These are phyloP conservation scores for Aphanoascus verrucosus DNA, from an alignment of 2,329 filamentous ascomycete species.

Conservation along the genomic window DNA sequence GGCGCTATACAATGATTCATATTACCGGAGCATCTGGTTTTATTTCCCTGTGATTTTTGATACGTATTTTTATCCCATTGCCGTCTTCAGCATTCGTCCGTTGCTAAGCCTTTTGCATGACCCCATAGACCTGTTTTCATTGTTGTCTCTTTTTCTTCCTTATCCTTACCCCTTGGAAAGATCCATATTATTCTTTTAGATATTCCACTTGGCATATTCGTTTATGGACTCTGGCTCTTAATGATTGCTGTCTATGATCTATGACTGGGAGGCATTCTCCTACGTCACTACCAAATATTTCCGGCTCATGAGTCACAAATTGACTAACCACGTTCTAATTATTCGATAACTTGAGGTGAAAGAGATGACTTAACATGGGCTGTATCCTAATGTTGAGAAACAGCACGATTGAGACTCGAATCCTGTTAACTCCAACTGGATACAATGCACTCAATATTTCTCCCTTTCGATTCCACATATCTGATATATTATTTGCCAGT, in stretches of 20 bases:
- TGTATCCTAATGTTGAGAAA: too few species aligned
- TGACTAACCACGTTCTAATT: too few species aligned
- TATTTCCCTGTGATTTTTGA: background rate
- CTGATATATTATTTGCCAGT: too few species aligned
- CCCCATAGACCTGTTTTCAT: background rate
- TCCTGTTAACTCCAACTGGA: too few species aligned
- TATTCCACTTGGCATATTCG: background rate
- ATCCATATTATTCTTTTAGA: too few species aligned
- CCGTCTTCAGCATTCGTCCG: background rate
- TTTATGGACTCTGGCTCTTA: background rate
- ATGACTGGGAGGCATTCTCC: background rate
- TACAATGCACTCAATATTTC: too few species aligned
- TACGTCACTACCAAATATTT: background rate
- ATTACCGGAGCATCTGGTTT: background rate
- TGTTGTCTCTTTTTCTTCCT: background rate
- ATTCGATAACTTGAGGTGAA: too few species aligned
- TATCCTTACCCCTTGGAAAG: too few species aligned
- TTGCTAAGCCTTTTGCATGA: background rate
- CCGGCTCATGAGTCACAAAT: too few species aligned
- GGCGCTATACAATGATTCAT: background rate
- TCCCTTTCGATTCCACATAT: too few species aligned
- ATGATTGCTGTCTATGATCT: background rate
- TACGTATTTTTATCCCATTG: background rate
- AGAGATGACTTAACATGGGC: too few species aligned
- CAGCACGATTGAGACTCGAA: too few species aligned